phyloP scores from a whole-genome alignment of 2,329 filamentous ascomycete species.

The Neonectria faginata region DNA sequence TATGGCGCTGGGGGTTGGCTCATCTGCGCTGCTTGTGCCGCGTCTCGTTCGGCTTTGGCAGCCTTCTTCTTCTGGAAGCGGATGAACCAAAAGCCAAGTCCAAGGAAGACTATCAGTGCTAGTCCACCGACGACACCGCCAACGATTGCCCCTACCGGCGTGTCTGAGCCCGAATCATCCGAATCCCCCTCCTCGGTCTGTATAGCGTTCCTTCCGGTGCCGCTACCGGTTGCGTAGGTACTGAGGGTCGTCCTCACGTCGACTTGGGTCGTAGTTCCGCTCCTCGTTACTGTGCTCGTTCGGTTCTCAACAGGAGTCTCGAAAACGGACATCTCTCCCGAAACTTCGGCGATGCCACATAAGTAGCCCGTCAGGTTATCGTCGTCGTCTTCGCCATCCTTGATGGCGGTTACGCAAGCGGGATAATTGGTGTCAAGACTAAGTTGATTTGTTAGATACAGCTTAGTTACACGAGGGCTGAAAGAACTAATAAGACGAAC shows the following conservation, averaged over 20 bases:
- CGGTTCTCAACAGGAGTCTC: background rate
- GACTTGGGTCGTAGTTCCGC: background rate
- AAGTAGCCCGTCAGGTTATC: slow-evolving; percentile 6
- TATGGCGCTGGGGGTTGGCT: background rate
- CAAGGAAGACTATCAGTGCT: slow-evolving; percentile 11
- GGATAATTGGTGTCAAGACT: background rate
- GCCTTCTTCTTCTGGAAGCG: slow-evolving; percentile 19
- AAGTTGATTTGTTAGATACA: background rate
- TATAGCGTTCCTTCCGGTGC: background rate
- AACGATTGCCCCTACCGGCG: slow-evolving; percentile 16
- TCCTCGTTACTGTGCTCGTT: slow-evolving; percentile 7
- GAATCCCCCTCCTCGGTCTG: background rate
- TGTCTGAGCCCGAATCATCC: background rate
- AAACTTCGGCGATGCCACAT: background rate
- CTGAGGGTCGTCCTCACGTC: background rate
- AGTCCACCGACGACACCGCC: slow-evolving; percentile 16
- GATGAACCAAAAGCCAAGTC: slow-evolving; percentile 20
- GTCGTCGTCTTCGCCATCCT: background rate
- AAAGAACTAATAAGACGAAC: background rate
- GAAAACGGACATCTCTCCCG: background rate
- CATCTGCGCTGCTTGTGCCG: background rate
- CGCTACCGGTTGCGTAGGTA: background rate
- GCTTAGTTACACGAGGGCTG: background rate
- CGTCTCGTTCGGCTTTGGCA: slow-evolving; percentile 3
- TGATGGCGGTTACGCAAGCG: slow-evolving; percentile 13